Evolutionary conservation across 805 yeast species (phyloP).

Genomic region (Candida ponderosae): DNA sequence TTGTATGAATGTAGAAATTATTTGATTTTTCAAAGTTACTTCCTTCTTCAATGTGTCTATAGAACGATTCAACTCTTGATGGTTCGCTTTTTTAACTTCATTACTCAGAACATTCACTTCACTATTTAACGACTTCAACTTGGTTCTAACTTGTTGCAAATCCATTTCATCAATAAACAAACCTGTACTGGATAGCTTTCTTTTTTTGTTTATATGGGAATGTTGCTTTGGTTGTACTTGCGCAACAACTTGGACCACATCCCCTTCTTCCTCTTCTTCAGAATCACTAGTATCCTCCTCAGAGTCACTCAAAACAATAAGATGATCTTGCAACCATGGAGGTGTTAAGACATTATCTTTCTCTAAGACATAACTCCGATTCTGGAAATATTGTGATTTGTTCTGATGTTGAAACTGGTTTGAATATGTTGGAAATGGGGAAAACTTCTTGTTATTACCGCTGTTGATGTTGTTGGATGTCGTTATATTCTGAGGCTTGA

Average conservation of each 20-base stretch:
- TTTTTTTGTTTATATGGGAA: no score
- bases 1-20: no score
- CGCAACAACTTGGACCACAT: background rate
- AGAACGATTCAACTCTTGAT: no score
- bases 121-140: no score
- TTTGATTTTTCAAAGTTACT: no score
- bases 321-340: conserved; percentile 1
- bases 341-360: background rate
- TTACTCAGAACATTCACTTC: background rate
- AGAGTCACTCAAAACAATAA: conserved; percentile 2
- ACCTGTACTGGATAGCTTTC: no score
- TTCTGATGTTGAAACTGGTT: background rate
- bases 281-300: conserved; percentile 9
- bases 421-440: background rate
- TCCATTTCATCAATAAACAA: background rate
- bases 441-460: background rate
- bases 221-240: no score
- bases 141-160: background rate
- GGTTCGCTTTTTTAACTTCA: background rate
- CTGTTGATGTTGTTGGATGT: background rate
- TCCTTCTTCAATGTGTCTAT: no score
- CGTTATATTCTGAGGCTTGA: background rate
- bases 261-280: background rate
- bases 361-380: background rate
- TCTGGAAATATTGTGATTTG: background rate